These are phyloP conservation scores for Tolypocladium tundrense DNA, from an alignment of 2,329 filamentous ascomycete genomes.

Conservation along the genomic window DNA sequence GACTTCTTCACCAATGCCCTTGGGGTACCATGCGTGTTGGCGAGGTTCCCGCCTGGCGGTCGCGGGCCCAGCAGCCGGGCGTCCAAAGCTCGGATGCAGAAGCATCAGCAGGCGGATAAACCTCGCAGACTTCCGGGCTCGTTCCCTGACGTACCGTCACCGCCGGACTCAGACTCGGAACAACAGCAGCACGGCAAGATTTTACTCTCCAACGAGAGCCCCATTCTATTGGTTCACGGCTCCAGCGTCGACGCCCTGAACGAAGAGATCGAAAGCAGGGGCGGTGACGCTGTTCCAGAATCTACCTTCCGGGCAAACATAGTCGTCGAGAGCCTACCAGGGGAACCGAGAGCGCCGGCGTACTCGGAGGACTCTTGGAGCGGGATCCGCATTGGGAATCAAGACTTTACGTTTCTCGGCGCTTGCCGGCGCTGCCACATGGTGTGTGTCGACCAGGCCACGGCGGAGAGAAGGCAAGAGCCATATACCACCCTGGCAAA, in stretches of 20 bases:
- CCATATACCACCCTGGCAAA: conserved; percentile 84
- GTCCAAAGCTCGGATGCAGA: conserved; percentile 60
- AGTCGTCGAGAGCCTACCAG: conserved; percentile 45
- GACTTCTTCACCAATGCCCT: conserved; percentile 69
- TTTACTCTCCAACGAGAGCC: conserved; percentile 83
- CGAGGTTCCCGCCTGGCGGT: conserved; percentile 66
- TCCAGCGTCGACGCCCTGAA: conserved; percentile 76
- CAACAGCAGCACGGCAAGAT: conserved; percentile 41
- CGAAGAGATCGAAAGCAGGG: conserved; percentile 51
- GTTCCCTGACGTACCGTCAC: conserved; percentile 43
- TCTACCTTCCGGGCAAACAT: conserved; percentile 86
- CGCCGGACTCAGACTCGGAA: conserved; percentile 47
- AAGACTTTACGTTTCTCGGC: conserved; percentile 63
- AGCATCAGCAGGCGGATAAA: conserved; percentile 32
- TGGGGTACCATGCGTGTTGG: conserved; percentile 71
- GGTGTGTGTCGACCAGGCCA: conserved; percentile 87
- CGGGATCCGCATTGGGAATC: conserved; percentile 52
- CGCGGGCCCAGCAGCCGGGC: conserved; percentile 51
- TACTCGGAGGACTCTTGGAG: conserved; percentile 79
- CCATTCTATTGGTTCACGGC: conserved; percentile 74
- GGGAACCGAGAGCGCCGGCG: conserved; percentile 33
- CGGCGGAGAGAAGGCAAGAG: conserved; percentile 66
- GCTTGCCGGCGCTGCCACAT: conserved; percentile 88
- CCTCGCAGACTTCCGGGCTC: conserved; percentile 35
- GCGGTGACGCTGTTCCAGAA: conserved; percentile 54